Evolutionary conservation across 805 yeast genomes (phyloP).

Genomic region (Wickerhamomyces strasburgensis): DNA sequence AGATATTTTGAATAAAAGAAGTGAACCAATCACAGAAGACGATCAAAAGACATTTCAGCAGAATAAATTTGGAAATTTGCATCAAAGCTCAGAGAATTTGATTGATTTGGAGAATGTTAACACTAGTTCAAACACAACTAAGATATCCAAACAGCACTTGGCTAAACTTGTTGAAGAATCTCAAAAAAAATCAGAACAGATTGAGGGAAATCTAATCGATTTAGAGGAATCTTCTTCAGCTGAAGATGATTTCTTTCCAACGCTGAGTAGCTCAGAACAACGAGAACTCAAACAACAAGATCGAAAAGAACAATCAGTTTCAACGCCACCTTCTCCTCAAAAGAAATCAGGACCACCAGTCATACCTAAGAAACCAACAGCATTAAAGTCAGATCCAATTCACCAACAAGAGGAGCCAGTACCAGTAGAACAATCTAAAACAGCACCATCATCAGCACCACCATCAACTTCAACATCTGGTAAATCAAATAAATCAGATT

Average conservation of each 20-base stretch:
- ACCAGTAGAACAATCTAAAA: too few species aligned
- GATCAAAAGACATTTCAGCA: slow-evolving; percentile 4
- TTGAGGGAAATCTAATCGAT: slow-evolving; percentile 30
- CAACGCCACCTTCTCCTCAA: slow-evolving; percentile 10
- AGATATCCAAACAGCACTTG: slow-evolving; percentile 19
- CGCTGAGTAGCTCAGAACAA: too few species aligned
- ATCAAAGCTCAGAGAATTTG: slow-evolving; percentile 25
- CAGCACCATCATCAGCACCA: slow-evolving; percentile 3
- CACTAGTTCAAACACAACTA: slow-evolving; percentile 13
- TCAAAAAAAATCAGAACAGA: slow-evolving; percentile 9
- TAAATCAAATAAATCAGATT: not conserved
- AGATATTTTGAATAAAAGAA: slow-evolving; percentile 20
- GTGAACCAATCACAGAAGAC: slow-evolving; percentile 25
- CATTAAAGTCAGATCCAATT: slow-evolving; percentile 9
- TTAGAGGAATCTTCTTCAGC: slow-evolving; percentile 24
- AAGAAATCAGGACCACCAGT: slow-evolving; percentile 21
- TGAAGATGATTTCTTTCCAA: slow-evolving; percentile 15
- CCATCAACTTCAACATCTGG: slow-evolving; percentile 4
- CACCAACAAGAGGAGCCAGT: too few species aligned
- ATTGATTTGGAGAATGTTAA: slow-evolving; percentile 20
- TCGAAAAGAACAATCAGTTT: not conserved
- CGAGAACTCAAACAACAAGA: too few species aligned
- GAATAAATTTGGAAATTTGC: slow-evolving; percentile 21
- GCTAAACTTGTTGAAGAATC: slow-evolving; percentile 12
- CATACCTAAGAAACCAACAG: slow-evolving; percentile 21